Evolutionary conservation across 1,284 basidiomycete genomes (phyloP), one percentile per base, ranked within the genome.

Genomic region (Rhodotorula sp.): DNA sequence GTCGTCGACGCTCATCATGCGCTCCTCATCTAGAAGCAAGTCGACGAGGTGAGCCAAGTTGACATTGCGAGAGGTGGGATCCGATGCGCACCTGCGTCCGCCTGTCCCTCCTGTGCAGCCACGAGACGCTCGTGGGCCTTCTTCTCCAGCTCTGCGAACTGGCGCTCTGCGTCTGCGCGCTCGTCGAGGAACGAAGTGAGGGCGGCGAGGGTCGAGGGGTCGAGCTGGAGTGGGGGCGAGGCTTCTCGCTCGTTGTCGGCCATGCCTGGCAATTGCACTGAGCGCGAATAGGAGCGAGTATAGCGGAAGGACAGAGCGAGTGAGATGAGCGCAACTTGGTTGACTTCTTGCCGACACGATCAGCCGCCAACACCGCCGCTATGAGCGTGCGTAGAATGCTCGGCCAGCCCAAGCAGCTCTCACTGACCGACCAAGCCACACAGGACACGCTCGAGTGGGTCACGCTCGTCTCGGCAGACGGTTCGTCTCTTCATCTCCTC

Each of bases 121-220:
- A 64, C 49, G 54, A 71, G 41, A 3, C 67, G 63, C 45, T 69
- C 58, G 57, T 72, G 68, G 0, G 71, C 71, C 52, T 70, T 62
- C 50, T 72, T 67, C 64, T 71, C 68, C 19, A 75, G 65, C 63
- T 76, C 59, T n/a, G 62, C 27, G 59, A 80, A 76, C 54, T 76
- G 67, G 13, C 74, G 72, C 61, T 80, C 78, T 34, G 76, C 77
- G 7, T 78, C 78, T 0, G 71, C 77, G 54, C 77, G 78, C 45
- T 80, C 78, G 19, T 72, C 63, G 55, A 77, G 71, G 68, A 81
- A 80, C n/a, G 64, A 70, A 63, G 74, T 74, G 54, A 81, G 72
- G 21, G 78, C 72, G 12, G 79, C 78, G 17, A 80, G 74, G 4
- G 80, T 80, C 7, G 75, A 67, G 10, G 77, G 77, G 70, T 81